These are phyloP conservation scores for Boletus hoseneyae DNA, from an alignment of 1,284 basidiomycete genomes.

Conservation along the genomic window DNA sequence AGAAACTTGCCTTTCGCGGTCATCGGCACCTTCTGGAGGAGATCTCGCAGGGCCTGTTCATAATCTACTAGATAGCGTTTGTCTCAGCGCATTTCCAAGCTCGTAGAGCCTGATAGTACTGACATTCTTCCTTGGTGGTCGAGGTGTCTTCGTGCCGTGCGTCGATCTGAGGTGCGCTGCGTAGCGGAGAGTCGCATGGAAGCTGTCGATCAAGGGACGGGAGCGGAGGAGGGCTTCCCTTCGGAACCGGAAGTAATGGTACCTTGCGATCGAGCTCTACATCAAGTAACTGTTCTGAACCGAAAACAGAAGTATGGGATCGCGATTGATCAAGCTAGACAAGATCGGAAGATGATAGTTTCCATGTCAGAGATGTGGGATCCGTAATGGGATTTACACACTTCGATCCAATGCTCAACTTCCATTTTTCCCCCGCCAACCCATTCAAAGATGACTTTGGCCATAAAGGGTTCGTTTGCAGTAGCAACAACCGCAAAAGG, in stretches of 20 bases:
- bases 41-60: constrained; percentile 38
- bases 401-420: constrained; percentile 76
- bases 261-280: constrained; percentile 66
- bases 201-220: constrained; percentile 30
- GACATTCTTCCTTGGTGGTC: constrained; percentile 23
- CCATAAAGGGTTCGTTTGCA: constrained; percentile 60
- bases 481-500: constrained; percentile 60
- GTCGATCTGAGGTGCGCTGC: neutral
- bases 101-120: constrained; percentile 2
- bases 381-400: constrained; percentile 32
- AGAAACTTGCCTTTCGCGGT: constrained; percentile 49
- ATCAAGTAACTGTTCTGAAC: constrained; percentile 71
- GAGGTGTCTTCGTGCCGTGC: neutral
- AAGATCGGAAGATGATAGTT: neutral
- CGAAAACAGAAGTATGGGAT: constrained; percentile 44
- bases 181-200: constrained; percentile 2
- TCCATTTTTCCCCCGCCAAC: constrained; percentile 42
- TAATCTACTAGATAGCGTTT: constrained; percentile 33
- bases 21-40: constrained; percentile 57
- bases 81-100: neutral
- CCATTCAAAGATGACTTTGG: constrained; percentile 56
- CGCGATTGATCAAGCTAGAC: constrained; percentile 59
- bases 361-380: neutral
- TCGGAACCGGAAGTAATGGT: constrained; percentile 42
- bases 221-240: constrained; percentile 22